A percentile compares a stretch with the other conserved stretches of the same genome.
Conservation (phyloP, 2,329 filamentous ascomycete species). For the Aureobasidium vineae region DNA sequence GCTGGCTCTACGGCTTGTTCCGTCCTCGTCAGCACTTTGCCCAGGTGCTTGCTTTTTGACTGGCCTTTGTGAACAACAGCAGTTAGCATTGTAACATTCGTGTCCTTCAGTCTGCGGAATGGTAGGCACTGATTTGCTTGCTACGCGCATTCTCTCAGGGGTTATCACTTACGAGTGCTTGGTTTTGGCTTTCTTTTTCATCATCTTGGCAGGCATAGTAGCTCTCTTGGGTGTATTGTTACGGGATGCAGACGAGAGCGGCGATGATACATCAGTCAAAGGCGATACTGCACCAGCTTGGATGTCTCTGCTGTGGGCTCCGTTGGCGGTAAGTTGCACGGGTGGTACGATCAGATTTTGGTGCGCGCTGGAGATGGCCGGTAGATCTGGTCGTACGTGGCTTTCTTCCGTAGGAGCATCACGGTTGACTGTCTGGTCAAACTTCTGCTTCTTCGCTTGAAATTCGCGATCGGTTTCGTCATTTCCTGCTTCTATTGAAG, state of each 20-base stretch:
- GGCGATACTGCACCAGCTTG: constrained; percentile 34
- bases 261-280: constrained; percentile 37
- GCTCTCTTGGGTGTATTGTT: constrained; percentile 35
- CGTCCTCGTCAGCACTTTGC: constrained; percentile 65
- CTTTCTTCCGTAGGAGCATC: constrained; percentile 37
- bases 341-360: constrained; percentile 23
- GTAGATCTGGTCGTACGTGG: constrained; percentile 33
- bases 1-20: constrained; percentile 63
- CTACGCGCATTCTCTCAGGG: constrained; percentile 10
- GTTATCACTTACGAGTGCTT: constrained; percentile 42
- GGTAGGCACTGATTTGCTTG: not conserved
- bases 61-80: constrained; percentile 53
- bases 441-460: constrained; percentile 38
- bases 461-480: constrained; percentile 34
- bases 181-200: constrained; percentile 40
- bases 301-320: not conserved
- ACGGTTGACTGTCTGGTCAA: constrained; percentile 34
- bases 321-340: constrained; percentile 25
- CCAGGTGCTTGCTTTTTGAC: constrained; percentile 72
- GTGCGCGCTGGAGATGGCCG: constrained; percentile 13
- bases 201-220: constrained; percentile 32
- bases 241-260: constrained; percentile 35
- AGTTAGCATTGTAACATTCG: constrained; percentile 10
- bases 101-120: not conserved
- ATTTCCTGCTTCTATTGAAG: constrained; percentile 39